Conservation (phyloP, 805 yeast genomes). For the Maudiozyma serrabonitensis region DNA sequence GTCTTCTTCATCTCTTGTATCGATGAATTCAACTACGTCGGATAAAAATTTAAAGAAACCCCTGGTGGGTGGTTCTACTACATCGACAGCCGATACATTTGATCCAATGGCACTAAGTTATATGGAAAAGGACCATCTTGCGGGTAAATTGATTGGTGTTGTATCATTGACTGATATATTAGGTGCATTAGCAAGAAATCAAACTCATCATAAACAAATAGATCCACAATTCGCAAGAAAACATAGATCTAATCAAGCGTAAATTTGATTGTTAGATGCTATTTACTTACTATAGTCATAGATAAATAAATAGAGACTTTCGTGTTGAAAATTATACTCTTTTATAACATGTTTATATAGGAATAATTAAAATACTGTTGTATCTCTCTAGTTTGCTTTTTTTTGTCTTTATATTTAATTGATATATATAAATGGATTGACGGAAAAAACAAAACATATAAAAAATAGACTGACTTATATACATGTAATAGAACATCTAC, state of each 20-base stretch:
- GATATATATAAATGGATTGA: no score
- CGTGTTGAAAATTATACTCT: no score
- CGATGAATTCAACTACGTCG: background rate
- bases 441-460: no score
- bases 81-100: conserved; percentile 13
- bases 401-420: no score
- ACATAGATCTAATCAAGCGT: conserved; percentile 48
- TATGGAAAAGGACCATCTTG: conserved; percentile 35
- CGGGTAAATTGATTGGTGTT: conserved; percentile 83
- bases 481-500: no score
- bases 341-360: no score
- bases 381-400: no score
- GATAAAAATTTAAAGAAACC: background rate
- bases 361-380: no score
- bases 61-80: background rate
- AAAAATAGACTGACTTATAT: no score
- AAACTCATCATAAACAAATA: conserved; percentile 52
- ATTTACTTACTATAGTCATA: background rate
- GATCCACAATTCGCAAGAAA: conserved; percentile 85
- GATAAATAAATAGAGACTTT: no score
- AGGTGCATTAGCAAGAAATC: conserved; percentile 60
- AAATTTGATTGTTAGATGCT: background rate
- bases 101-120: background rate
- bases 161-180: conserved; percentile 83
- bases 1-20: conserved; percentile 1